These are phyloP conservation scores for Cryptococcus sp. DNA, from an alignment of 1,284 basidiomycete species.

Conservation along the genomic window DNA sequence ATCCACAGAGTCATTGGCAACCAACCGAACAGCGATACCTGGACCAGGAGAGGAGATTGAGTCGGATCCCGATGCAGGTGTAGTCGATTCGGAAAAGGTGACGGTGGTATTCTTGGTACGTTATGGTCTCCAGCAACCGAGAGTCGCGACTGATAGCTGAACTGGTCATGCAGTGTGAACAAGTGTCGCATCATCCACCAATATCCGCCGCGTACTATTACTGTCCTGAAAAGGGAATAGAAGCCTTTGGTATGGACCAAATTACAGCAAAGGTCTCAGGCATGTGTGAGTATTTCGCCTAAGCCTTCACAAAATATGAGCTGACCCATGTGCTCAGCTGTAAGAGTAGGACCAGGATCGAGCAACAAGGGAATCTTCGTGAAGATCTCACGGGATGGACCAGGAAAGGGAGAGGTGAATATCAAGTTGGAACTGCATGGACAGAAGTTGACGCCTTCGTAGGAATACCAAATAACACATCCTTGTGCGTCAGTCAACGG, in stretches of 20 bases:
- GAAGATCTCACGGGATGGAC: slow-evolving; percentile 66
- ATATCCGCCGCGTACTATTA: slow-evolving; percentile 83
- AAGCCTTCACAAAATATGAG: slow-evolving; percentile 4
- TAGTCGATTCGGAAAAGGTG: slow-evolving; percentile 55
- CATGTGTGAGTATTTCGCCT: slow-evolving; percentile 56
- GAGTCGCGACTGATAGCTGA: not conserved
- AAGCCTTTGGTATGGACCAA: slow-evolving; percentile 78
- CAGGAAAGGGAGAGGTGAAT: slow-evolving; percentile 69
- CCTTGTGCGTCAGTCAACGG: slow-evolving; percentile 89
- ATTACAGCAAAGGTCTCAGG: slow-evolving; percentile 87
- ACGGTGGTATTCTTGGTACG: slow-evolving; percentile 66
- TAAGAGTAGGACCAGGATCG: slow-evolving; percentile 78
- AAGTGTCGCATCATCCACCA: slow-evolving; percentile 95
- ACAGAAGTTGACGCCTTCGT: slow-evolving; percentile 2
- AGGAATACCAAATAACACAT: slow-evolving; percentile 81
- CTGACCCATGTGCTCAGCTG: slow-evolving; percentile 46
- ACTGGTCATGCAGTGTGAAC: slow-evolving; percentile 61
- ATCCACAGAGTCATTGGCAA: slow-evolving; percentile 9
- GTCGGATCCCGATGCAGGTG: slow-evolving; percentile 51
- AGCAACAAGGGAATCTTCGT: slow-evolving; percentile 89
- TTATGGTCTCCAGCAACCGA: not conserved
- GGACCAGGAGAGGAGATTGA: slow-evolving; percentile 50
- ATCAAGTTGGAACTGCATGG: not conserved
- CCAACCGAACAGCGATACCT: slow-evolving; percentile 31
- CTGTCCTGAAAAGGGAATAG: slow-evolving; percentile 72